Base-by-base conservation (phyloP, 495 filamentous ascomycete genomes). In the Xylaria flabelliformis region DNA sequence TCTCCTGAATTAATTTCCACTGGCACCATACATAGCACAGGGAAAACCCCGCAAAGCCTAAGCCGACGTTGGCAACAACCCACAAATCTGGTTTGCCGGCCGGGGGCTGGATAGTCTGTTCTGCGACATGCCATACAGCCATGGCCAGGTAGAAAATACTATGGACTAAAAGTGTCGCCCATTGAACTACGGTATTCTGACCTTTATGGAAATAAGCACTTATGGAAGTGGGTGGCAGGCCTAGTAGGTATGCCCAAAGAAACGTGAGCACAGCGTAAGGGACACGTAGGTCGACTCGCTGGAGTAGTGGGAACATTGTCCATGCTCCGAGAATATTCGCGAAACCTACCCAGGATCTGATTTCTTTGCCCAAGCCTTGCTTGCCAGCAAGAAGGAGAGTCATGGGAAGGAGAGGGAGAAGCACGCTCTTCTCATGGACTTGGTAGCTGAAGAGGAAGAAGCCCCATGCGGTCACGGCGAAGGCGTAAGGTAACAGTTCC, bases 401-500 rank as follows among this genome's bases (percentile, higher is more conserved):
- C 90, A 95, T 96, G 0, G 96, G 96, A 72, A 97, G 88, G 32
- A 98, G 85, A 3, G 96, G 96, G 0, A 99, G 88, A 6, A 99
- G 85, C 0, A 97, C 93, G 74, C 93, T 97, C 84, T 99, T 99
- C 82, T 99, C 96, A 80, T 99, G 96, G 0, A 99, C 96, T 74
- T 99, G 96, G 82, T 97, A 99, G 66, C 92, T 95, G 81, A 94
- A 97, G 13, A 99, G 83, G 81, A 98, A 99, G 84, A 99, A 99
- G 3, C 92, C 96, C 96, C 96, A 99, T 1, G 95, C 91, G 0
- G 91, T 93, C 19, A 90, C 86, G 2, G 94, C 91, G 21, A 98
- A 84, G 0, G 92, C 93, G 10, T 92, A 88, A 3, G 94, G 93
- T 2, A 98, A 82, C 26, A 97, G 83, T 9, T 91, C 88, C 65